Base-by-base conservation (phyloP, 176 grass and related monocot species). In the Ampelocalamus luodianensis region DNA sequence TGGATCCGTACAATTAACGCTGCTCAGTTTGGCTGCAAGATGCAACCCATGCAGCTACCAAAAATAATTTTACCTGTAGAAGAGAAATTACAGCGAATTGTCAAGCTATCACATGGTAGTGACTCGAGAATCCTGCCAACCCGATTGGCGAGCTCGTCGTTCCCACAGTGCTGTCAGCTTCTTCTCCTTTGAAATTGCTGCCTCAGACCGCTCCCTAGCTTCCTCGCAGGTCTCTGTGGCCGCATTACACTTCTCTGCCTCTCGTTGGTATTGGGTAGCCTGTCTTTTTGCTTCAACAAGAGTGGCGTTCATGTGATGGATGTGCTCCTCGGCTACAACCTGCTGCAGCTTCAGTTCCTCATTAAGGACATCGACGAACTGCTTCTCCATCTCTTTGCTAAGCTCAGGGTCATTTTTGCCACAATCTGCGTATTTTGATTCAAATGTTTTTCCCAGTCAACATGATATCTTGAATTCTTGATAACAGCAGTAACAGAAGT, bases 261-360 rank as follows among this genome's bases (percentile, higher is more conserved):
- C 96, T 62, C 71, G 87, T 60, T 99, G 96, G 55, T 96, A 99
- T 51, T 94, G 96, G 15, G 86, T 92, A 83, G 91, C 96, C 82
- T 88, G 80, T 83, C 93, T 93, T 83, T 88, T 96, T 7, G 96
- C 93, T 72, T 96, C 96, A 0, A 92, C 75, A 51, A 99, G 83
- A 7, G 96, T 96, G 26, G 84, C 65, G 1, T 96, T 99, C 87
- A 92, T 93, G 86, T 99, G 96, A 62, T 90, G 91, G 66, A 58
- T 90, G 34, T 96, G 96, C 72, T 96, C 93, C 88, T 96, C 88
- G 44, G 92, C 80, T 74, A 99, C 93, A 66, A 86, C 71, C 86
- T 92, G 93, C 60, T 99, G 93, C 62, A 99, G 79, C 86, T 94
- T 99, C 53, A 99, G 84, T 63, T 99, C 96, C 86, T 99, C 93